A percentile compares a stretch with the other conserved stretches of the same genome.
Conservation (phyloP, 2,329 filamentous ascomycete species). For the Setomelanomma holmii region DNA sequence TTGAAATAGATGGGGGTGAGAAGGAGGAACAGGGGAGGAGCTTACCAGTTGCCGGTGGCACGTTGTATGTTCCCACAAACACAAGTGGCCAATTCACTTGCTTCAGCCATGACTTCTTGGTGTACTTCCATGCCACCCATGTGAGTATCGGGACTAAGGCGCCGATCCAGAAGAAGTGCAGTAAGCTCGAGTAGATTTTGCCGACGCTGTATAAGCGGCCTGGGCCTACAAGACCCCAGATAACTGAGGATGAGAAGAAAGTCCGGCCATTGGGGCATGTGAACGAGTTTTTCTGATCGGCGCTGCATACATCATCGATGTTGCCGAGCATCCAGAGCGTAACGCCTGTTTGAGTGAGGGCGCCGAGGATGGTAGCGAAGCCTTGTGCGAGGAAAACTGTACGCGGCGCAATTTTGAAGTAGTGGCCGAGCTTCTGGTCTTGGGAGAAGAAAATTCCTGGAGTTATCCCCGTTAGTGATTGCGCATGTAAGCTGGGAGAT, state of each 20-base stretch:
- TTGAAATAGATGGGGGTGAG: background rate
- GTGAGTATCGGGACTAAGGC: constrained; percentile 57
- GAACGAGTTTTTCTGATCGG: constrained; percentile 55
- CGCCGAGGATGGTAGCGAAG: constrained; percentile 52
- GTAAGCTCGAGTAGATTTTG: constrained; percentile 67
- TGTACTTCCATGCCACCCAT: background rate
- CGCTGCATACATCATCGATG: constrained; percentile 54
- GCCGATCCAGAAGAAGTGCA: constrained; percentile 66
- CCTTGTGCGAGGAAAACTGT: constrained; percentile 61
- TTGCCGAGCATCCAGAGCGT: constrained; percentile 58
- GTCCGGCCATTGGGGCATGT: constrained; percentile 69
- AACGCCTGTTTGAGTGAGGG: constrained; percentile 50
- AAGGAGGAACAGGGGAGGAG: background rate
- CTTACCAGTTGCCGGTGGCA: background rate
- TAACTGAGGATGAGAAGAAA: constrained; percentile 71
- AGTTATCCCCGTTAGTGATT: too few relatives aligned
- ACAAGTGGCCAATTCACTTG: background rate
- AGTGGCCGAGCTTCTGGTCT: constrained; percentile 43
- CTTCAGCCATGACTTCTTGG: background rate
- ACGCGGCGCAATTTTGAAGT: constrained; percentile 59
- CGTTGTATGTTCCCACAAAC: background rate
- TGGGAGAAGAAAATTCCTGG: constrained; percentile 8
- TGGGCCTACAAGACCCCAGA: constrained; percentile 72
- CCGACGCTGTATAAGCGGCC: constrained; percentile 69
- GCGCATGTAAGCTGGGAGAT: too few relatives aligned